Percentiles rank a stretch among this genome's conserved stretches.
These are phyloP conservation scores for Candida stauntonica DNA, from an alignment of 805 yeast genomes.

Conservation along the genomic window DNA sequence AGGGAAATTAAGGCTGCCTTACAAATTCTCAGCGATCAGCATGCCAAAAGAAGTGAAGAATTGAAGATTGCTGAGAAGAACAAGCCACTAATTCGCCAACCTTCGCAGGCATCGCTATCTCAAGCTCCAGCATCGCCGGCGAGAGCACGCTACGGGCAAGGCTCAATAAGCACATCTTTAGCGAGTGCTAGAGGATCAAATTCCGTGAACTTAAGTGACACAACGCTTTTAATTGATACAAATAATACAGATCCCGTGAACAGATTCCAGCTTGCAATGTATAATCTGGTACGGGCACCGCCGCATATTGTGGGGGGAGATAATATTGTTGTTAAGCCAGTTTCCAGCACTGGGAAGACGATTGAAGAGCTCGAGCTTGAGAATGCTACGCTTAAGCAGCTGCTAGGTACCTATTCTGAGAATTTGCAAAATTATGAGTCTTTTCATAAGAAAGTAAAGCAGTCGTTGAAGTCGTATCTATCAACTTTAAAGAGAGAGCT, in stretches of 20 bases:
- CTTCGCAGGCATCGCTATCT: neutral
- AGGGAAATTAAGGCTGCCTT: constrained; percentile 29
- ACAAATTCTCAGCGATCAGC: constrained; percentile 28
- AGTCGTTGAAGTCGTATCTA: constrained; percentile 26
- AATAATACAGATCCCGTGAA: constrained; percentile 17
- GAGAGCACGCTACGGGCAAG: constrained; percentile 1
- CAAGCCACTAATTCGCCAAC: constrained; percentile 2
- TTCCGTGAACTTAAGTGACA: constrained; percentile 7
- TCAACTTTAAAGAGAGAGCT: constrained; percentile 35
- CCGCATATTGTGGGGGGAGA: constrained; percentile 1
- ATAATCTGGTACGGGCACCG: constrained; percentile 22
- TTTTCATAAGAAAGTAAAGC: constrained; percentile 24
- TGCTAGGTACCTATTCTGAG: constrained; percentile 20
- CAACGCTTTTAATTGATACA: constrained; percentile 2
- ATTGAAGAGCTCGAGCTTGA: constrained; percentile 29
- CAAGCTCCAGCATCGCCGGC: neutral
- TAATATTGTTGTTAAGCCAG: constrained; percentile 2
- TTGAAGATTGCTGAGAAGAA: constrained; percentile 9
- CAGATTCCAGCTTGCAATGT: constrained; percentile 21
- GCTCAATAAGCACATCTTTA: constrained; percentile 4
- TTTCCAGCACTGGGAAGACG: constrained; percentile 20
- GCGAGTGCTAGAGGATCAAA: constrained; percentile 2
- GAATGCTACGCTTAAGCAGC: constrained; percentile 25
- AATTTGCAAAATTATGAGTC: constrained; percentile 22
- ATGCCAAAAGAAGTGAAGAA: constrained; percentile 29